Evolutionary conservation across 78 protist genomes (phyloP), one percentile per base, ranked within the genome.

Genomic region (Dictyostelium capitatum): DNA sequence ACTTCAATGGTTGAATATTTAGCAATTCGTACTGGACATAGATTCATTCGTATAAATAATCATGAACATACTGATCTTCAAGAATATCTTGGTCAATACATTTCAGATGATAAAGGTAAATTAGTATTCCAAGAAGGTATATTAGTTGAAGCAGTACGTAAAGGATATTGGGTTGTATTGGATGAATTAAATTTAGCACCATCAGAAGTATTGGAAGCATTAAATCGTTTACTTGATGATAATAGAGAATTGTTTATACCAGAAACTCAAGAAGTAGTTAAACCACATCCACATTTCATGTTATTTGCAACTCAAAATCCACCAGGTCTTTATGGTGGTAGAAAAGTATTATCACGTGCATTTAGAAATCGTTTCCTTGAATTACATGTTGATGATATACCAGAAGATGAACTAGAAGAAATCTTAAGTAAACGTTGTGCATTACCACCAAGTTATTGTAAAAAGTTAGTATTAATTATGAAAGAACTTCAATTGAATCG

Each of bases 271-370:
- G 98, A 98, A 57, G 46, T 80, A 41, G 80, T 99, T 15, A 43
- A 54, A 32, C 99, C 99, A n/a, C 99, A 99, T 91, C 98, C 99
- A 20, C 64, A 92, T 89, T 99, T 99, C 91, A 62, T 87, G 97
- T 96, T 99, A 50, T 99, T 99, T 64, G 99, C 99, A 3, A 99
- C 99, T 6, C 99, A 99, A 91, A 99, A 99, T 95, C 99, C 99
- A 5, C 97, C 99, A 3, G 99, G 99, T 3, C 70, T 95, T 25
- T 99, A 99, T 95, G 99, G 99, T 20, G 99, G 99, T 15, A 94
- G 99, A 7, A 99, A 99, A 91, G 90, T 73, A 10, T 97, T 99
- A 20, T 98, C 99, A 32, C 91, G 99, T 14, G 99, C 99, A 19
- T 98, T 98, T 80, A 94, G 99, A 54, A 98, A 98, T 69, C 98